Evolutionary conservation across 345 rosid species (phyloP).

Genomic region (Dipteronia dyeriana): DNA sequence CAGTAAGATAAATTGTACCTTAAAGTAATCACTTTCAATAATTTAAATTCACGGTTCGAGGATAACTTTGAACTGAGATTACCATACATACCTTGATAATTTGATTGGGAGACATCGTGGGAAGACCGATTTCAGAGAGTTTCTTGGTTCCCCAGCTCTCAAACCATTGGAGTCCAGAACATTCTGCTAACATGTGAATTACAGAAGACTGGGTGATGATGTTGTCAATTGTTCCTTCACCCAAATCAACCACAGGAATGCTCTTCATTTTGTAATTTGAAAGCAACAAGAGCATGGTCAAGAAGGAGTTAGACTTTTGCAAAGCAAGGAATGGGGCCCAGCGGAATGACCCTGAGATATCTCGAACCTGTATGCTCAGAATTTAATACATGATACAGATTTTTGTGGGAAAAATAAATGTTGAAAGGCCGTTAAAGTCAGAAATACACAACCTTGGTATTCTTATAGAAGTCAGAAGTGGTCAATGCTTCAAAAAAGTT

Average conservation of each 20-base stretch:
- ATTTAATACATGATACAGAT: constrained; percentile 10
- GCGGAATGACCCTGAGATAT: constrained; percentile 92
- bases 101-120: constrained; percentile 49
- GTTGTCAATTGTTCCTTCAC: constrained; percentile 74
- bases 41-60: not conserved
- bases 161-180: constrained; percentile 91
- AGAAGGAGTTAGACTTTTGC: constrained; percentile 83
- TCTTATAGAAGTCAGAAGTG: constrained; percentile 75
- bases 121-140: constrained; percentile 90
- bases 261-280: constrained; percentile 99
- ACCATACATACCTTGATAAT: constrained; percentile 58
- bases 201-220: constrained; percentile 93
- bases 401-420: not conserved
- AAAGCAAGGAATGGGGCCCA: constrained; percentile 99
- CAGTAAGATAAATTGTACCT: not conserved
- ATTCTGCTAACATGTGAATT: constrained; percentile 97
- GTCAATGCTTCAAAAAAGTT: constrained; percentile 85
- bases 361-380: constrained; percentile 67
- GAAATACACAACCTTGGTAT: constrained; percentile 59
- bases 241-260: constrained; percentile 82
- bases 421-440: not conserved
- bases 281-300: constrained; percentile 91
- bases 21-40: not conserved
- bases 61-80: not conserved
- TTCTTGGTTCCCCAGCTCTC: constrained; percentile 92